Percentiles rank a stretch among this genome's conserved stretches.
These are phyloP conservation scores for Debaryomycetaceae sp. DNA, from an alignment of 1,139 yeast species.

Conservation along the genomic window DNA sequence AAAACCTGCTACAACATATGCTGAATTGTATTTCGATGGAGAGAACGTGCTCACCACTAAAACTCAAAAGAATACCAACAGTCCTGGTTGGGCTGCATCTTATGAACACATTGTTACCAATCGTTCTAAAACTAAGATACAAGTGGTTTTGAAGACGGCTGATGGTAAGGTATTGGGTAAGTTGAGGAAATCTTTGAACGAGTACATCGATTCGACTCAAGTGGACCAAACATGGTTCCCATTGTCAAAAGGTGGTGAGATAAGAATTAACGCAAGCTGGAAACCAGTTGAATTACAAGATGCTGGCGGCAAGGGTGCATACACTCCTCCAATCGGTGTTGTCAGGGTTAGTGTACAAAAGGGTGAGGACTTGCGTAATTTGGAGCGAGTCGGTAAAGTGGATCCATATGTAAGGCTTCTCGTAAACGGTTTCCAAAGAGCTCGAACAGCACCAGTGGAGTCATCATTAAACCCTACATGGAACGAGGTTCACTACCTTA, in stretches of 20 bases:
- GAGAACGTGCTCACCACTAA: constrained; percentile 56
- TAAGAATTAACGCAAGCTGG: constrained; percentile 71
- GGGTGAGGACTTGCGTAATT: constrained; percentile 73
- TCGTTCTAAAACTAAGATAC: constrained; percentile 65
- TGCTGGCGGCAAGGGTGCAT: constrained; percentile 69
- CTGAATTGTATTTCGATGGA: constrained; percentile 65
- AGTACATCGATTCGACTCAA: constrained; percentile 71
- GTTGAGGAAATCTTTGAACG: constrained; percentile 60
- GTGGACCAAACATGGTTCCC: constrained; percentile 78
- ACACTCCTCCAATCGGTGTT: constrained; percentile 91
- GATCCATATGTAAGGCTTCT: constrained; percentile 88
- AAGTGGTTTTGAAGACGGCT: constrained; percentile 64
- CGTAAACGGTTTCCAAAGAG: constrained; percentile 72
- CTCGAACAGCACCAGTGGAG: constrained; percentile 70
- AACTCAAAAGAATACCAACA: constrained; percentile 56
- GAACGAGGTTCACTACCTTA: constrained; percentile 78
- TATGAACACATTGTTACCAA: constrained; percentile 74
- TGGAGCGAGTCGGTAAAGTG: constrained; percentile 84
- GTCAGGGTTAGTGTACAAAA: constrained; percentile 68
- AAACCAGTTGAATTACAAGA: constrained; percentile 75
- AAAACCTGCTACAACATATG: constrained; percentile 58
- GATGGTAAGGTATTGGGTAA: constrained; percentile 56
- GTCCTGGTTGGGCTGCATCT: constrained; percentile 64
- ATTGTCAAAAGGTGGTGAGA: constrained; percentile 65
- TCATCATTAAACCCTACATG: constrained; percentile 77